These are phyloP conservation scores for Ogataea naganishii DNA, from an alignment of 805 yeast genomes.

Conservation along the genomic window DNA sequence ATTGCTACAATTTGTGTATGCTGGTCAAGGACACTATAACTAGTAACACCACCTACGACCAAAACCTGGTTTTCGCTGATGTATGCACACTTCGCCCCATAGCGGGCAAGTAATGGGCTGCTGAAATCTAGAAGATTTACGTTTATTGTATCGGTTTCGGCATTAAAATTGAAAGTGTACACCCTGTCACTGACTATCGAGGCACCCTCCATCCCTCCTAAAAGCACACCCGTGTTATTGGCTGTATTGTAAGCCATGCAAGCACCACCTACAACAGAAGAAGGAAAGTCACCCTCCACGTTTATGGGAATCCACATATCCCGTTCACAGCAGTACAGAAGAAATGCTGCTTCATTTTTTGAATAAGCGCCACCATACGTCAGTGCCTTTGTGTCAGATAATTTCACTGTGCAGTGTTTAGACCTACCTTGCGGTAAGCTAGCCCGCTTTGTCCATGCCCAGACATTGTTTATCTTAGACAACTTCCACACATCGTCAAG, in stretches of 20 bases:
- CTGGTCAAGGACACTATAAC: conserved; percentile 23
- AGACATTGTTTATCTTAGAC: conserved; percentile 1
- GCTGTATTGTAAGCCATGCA: conserved; percentile 13
- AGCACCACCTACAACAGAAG: conserved; percentile 6
- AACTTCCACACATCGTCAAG: conserved; percentile 37
- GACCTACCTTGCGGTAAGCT: conserved; percentile 37
- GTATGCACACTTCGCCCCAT: conserved; percentile 35
- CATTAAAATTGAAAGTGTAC: conserved; percentile 24
- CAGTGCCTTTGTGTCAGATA: conserved; percentile 24
- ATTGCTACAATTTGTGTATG: conserved; percentile 28
- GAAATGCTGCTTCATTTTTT: conserved; percentile 7
- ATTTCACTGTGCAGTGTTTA: conserved; percentile 37
- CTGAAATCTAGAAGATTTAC: conserved; percentile 13
- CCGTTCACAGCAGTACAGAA: conserved; percentile 12
- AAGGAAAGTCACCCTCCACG: neutral
- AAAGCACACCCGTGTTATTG: conserved; percentile 26
- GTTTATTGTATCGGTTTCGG: conserved; percentile 8
- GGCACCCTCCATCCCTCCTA: conserved; percentile 35
- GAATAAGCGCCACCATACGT: conserved; percentile 42
- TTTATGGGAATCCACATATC: conserved; percentile 5
- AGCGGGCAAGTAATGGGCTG: conserved; percentile 33
- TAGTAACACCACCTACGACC: conserved; percentile 52
- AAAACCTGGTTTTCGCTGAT: conserved; percentile 26
- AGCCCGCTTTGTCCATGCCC: conserved; percentile 31
- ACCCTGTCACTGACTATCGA: conserved; percentile 22